Percentiles rank a stretch among this genome's conserved stretches.
Evolutionary conservation across 2,329 filamentous ascomycete genomes (phyloP).

Genomic region (Sporothrix variecibatus): DNA sequence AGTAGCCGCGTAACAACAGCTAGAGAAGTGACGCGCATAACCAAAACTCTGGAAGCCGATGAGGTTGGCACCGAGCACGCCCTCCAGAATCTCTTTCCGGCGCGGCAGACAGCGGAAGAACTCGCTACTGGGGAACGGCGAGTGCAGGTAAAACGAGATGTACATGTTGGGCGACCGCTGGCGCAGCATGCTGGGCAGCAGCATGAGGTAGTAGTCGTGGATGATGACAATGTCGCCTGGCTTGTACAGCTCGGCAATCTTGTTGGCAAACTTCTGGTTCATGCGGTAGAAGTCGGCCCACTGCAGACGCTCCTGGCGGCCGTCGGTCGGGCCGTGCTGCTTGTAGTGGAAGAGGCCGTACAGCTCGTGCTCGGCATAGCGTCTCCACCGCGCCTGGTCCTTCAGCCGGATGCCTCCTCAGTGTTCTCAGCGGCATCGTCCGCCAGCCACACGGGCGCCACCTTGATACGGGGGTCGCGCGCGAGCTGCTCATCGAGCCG

Average conservation of each 20-base stretch:
- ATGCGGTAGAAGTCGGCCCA: constrained; percentile 93
- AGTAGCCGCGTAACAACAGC: constrained; percentile 87
- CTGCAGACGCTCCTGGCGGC: constrained; percentile 74
- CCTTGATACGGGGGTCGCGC: constrained; percentile 72
- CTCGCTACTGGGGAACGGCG: constrained; percentile 94
- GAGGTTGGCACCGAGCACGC: constrained; percentile 87
- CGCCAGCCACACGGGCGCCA: constrained; percentile 84
- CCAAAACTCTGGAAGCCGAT: constrained; percentile 95
- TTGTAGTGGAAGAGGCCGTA: constrained; percentile 97
- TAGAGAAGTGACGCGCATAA: constrained; percentile 92
- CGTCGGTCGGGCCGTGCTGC: constrained; percentile 86
- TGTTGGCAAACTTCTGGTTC: constrained; percentile 89
- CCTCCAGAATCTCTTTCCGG: constrained; percentile 86
- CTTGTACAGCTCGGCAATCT: constrained; percentile 84
- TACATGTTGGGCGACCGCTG: constrained; percentile 86
- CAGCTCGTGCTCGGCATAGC: constrained; percentile 87
- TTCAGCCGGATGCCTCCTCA: constrained; percentile 69
- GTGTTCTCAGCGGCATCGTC: constrained; percentile 67
- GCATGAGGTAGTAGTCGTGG: constrained; percentile 91
- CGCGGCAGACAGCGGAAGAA: constrained; percentile 87
- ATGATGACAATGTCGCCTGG: constrained; percentile 90
- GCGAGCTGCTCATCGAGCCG: constrained; percentile 74
- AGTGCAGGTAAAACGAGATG: constrained; percentile 92
- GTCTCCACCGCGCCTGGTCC: constrained; percentile 83
- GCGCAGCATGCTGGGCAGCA: constrained; percentile 84